phyloP scores from a whole-genome alignment of 176 grass and related monocot genomes.

The Lolium multiflorum region DNA sequence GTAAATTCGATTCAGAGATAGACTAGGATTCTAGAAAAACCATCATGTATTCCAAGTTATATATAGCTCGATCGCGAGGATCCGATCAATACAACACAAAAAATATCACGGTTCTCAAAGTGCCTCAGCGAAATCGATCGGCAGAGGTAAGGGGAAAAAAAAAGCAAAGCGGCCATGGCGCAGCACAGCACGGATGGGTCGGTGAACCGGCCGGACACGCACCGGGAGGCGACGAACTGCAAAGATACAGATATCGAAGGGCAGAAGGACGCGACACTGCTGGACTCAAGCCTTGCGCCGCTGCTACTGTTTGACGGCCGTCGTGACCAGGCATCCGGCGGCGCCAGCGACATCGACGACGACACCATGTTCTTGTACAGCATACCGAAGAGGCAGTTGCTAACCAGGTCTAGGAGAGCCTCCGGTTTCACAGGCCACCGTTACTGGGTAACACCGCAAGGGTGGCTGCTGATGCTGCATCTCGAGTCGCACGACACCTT shows the following conservation, averaged over 20 bases:
- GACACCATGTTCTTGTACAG: not conserved
- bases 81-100: no score
- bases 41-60: no score
- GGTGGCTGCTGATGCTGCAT: slow-evolving; percentile 4
- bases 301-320: not conserved
- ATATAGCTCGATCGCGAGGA: no score
- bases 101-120: no score
- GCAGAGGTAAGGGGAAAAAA: no score
- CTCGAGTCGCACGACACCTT: not conserved
- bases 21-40: no score
- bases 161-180: not conserved
- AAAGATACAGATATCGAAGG: not conserved
- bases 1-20: no score
- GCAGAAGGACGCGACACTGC: not conserved
- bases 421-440: not conserved
- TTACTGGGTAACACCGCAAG: slow-evolving; percentile 8
- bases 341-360: not conserved
- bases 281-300: slow-evolving; percentile 15
- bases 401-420: not conserved
- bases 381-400: not conserved
- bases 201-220: not conserved
- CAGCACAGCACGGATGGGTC: not conserved
- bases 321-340: not conserved
- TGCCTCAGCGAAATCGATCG: no score
- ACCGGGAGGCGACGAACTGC: not conserved